phyloP scores from a whole-genome alignment of 257 asterid species.

The Primulina eburnea region DNA sequence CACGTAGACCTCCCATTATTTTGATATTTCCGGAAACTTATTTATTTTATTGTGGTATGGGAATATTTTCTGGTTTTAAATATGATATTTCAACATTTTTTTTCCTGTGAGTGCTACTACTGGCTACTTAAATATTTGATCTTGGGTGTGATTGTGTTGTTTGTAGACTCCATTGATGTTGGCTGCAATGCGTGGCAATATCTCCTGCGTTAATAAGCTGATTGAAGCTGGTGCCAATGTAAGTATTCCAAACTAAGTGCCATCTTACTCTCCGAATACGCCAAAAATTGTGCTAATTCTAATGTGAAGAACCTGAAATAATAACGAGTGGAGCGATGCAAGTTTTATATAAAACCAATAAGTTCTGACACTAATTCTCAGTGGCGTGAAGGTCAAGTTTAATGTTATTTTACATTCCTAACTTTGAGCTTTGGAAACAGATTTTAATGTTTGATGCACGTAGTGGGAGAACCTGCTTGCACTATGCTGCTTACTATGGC shows the following conservation, averaged over 20 bases:
- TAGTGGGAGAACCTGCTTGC: slow-evolving; percentile 91
- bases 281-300: not conserved
- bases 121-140: not conserved
- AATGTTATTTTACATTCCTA: slow-evolving; percentile 9
- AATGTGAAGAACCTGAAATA: not conserved
- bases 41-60: not conserved
- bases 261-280: not conserved
- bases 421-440: slow-evolving; percentile 36
- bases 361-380: not conserved
- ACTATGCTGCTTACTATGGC: slow-evolving; percentile 94
- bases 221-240: slow-evolving; percentile 97
- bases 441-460: slow-evolving; percentile 84
- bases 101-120: not conserved
- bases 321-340: not conserved
- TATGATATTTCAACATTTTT: not conserved
- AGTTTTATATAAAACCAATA: not conserved
- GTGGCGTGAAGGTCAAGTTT: not conserved
- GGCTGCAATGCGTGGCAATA: slow-evolving; percentile 98
- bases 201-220: slow-evolving; percentile 74
- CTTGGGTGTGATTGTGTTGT: slow-evolving; percentile 30
- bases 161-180: slow-evolving; percentile 93
- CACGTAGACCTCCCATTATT: not conserved
- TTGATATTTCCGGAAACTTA: not conserved
- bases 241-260: slow-evolving; percentile 24
- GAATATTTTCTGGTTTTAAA: slow-evolving; percentile 14